Evolutionary conservation across 352 stramenopile genomes (phyloP), one percentile per base, ranked within the genome.

Genomic region (Phytophthora kernoviae): DNA sequence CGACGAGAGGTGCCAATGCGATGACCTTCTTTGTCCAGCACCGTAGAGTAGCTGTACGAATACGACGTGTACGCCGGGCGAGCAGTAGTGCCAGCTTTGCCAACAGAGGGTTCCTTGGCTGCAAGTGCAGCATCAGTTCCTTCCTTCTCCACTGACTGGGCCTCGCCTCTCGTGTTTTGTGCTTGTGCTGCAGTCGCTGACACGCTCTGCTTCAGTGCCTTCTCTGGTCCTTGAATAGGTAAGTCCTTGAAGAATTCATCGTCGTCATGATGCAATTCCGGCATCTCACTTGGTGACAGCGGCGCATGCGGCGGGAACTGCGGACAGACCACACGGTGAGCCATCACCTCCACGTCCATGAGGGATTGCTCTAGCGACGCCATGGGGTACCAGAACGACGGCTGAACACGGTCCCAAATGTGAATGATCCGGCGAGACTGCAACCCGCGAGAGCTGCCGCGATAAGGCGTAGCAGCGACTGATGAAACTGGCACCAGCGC

Each of bases 311-410:
- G 63, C 34, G 68, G 63, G 17, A 68, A 68, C 7, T 55, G 52
- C 43, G 62, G 56, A 41, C 70, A 56, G 32, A 84, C 65, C 34
- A 75, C 64, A 44, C 61, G 65, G 8, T 33, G 52, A 30, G 71
- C 52, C 54, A 77, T 68, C 17, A 62, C 34, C 18, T 88, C 79
- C 22, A 82, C 51, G 10, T 89, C 76, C 79, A 87, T 81, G 32
- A 91, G 68, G 15, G 82, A 91, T 52, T 89, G 79, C 67, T 91
- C 82, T 33, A 90, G 37, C 22, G 72, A 81, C 12, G 78, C 64
- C 59, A 81, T 60, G 0, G 75, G 68, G 52, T 84, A 58, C 78
- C 78, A 88, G 6, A 73, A 58, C 8, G 69, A 75, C 5, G 78
- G 71, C 53, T 66, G 66, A 30, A 88, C 78, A 9, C 60, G 54